Evolutionary conservation across 2,329 filamentous ascomycete genomes (phyloP).

Genomic region (Neonectria magnoliae): DNA sequence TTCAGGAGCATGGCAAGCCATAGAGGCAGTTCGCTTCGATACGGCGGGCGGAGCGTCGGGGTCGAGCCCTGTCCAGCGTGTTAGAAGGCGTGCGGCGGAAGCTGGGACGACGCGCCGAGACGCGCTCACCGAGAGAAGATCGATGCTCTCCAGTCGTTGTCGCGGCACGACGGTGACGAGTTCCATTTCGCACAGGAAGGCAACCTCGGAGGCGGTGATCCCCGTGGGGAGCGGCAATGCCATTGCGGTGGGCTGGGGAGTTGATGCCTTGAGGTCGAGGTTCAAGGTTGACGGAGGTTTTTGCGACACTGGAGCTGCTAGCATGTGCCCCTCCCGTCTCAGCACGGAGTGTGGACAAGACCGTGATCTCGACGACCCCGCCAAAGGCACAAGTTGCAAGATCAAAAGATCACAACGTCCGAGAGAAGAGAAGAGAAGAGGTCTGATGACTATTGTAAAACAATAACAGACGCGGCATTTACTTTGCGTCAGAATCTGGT

Average conservation of each 20-base stretch:
- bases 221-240: conserved; percentile 61
- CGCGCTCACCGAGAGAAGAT: conserved; percentile 81
- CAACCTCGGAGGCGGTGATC: conserved; percentile 86
- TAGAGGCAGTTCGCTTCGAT: conserved; percentile 81
- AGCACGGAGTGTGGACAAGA: neutral
- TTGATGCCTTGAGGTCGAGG: conserved; percentile 11
- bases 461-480: too few species aligned
- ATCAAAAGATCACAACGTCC: neutral
- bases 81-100: conserved; percentile 32
- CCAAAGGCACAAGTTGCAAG: neutral
- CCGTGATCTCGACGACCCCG: neutral
- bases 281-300: conserved; percentile 27
- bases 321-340: conserved; percentile 27
- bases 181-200: conserved; percentile 98
- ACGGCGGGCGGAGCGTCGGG: conserved; percentile 80
- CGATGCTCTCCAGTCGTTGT: conserved; percentile 86
- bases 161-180: conserved; percentile 91
- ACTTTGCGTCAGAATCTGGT: too few species aligned
- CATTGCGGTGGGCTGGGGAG: conserved; percentile 48
- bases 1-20: conserved; percentile 97
- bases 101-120: conserved; percentile 27
- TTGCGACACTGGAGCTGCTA: conserved; percentile 16
- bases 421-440: too few species aligned
- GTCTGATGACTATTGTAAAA: too few species aligned
- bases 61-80: conserved; percentile 73